These are phyloP conservation scores for Wickerhamomyces pijperi DNA, from an alignment of 805 yeast species.

Conservation along the genomic window DNA sequence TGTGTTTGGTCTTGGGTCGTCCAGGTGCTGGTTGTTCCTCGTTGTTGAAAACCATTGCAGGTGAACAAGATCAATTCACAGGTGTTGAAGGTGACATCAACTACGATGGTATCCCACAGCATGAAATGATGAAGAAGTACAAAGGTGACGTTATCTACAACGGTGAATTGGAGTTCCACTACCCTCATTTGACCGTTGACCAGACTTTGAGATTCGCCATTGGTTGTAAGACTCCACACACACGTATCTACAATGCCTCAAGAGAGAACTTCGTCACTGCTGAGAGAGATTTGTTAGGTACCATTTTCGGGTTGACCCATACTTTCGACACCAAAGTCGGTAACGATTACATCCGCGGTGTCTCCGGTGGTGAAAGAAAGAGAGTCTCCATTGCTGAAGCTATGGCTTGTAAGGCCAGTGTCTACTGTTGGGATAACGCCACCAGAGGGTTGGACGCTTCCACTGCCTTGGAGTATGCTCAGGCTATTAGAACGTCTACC, in stretches of 20 bases:
- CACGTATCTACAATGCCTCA: constrained; percentile 35
- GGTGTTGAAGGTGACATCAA: constrained; percentile 40
- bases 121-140: constrained; percentile 47
- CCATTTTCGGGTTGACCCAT: constrained; percentile 49
- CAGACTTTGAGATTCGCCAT: constrained; percentile 65
- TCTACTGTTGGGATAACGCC: constrained; percentile 72
- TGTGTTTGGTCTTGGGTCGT: constrained; percentile 58
- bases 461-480: constrained; percentile 66
- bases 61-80: constrained; percentile 33
- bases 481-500: constrained; percentile 56
- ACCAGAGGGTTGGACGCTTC: constrained; percentile 82
- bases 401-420: constrained; percentile 48
- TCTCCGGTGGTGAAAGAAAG: constrained; percentile 80
- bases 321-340: constrained; percentile 53
- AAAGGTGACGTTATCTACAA: constrained; percentile 47
- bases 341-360: constrained; percentile 54
- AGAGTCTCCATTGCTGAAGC: constrained; percentile 80
- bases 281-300: constrained; percentile 36
- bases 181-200: constrained; percentile 66
- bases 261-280: constrained; percentile 37
- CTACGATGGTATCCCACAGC: constrained; percentile 51
- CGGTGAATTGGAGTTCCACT: constrained; percentile 60
- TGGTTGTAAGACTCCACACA: constrained; percentile 53
- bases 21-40: constrained; percentile 81
- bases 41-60: constrained; percentile 52